Evolutionary conservation across 176 grass and related monocot species (phyloP).

Genomic region (Microstegium vimineum): DNA sequence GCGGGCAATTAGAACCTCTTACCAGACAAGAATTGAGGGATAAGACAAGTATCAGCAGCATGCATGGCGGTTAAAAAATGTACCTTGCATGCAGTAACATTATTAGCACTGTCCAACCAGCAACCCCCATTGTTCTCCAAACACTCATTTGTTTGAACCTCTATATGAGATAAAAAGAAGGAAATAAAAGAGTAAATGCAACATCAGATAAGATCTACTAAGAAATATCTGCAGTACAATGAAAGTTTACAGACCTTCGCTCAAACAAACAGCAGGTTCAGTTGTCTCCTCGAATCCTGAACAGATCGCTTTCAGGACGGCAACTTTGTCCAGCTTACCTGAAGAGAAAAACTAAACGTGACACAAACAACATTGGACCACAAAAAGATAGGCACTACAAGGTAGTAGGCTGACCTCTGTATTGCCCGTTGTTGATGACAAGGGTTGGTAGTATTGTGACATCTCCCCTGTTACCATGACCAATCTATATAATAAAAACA

Average conservation of each 20-base stretch:
- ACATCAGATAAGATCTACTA: constrained; percentile 23
- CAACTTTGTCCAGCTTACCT: constrained; percentile 89
- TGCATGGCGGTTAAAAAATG: constrained; percentile 10
- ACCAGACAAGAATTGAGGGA: constrained; percentile 17
- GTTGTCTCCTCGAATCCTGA: constrained; percentile 92
- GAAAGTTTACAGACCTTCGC: constrained; percentile 47
- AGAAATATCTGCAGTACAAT: constrained; percentile 9
- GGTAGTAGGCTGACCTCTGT: constrained; percentile 56
- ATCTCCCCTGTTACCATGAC: constrained; percentile 70
- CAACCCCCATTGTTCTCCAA: constrained; percentile 94
- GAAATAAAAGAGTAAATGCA: constrained; percentile 5
- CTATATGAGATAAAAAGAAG: constrained; percentile 35
- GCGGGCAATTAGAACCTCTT: constrained; percentile 5
- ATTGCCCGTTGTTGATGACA: constrained; percentile 87
- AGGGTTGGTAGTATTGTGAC: constrained; percentile 91
- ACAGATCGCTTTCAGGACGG: constrained; percentile 86
- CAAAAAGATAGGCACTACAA: constrained; percentile 9
- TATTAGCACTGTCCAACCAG: constrained; percentile 63
- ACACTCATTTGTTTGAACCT: constrained; percentile 94
- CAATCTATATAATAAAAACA: constrained; percentile 48
- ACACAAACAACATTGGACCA: constrained; percentile 26
- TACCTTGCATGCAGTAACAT: constrained; percentile 88
- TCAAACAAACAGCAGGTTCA: constrained; percentile 77
- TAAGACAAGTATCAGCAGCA: background rate
- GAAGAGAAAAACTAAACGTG: constrained; percentile 22